A percentile compares a stretch with the other conserved stretches of the same genome.
Evolutionary conservation across 192 early-diverging fungal genomes (phyloP).

Genomic region (Chytriomyces sp.): DNA sequence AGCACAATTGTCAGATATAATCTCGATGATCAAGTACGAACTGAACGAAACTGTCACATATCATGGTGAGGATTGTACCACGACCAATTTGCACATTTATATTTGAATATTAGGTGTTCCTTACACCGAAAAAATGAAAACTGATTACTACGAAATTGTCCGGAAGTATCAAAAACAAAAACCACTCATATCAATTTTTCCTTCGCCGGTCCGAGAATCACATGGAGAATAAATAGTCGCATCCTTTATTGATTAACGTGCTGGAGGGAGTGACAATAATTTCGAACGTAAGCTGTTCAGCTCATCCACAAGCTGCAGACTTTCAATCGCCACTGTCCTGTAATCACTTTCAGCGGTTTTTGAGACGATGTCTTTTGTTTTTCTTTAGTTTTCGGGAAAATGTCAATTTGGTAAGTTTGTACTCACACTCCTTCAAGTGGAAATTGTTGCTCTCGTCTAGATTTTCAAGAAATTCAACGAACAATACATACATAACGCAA

Average conservation of each 20-base stretch:
- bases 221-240: neutral
- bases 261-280: conserved; percentile 46
- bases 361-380: conserved; percentile 49
- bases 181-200: conserved; percentile 1
- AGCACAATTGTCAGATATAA: conserved; percentile 40
- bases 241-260: conserved; percentile 36
- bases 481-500: neutral
- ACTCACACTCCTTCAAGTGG: conserved; percentile 59
- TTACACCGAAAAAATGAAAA: conserved; percentile 60
- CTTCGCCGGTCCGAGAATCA: neutral
- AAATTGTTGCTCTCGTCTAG: conserved; percentile 52
- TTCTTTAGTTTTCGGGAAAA: neutral
- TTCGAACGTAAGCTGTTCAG: conserved; percentile 50
- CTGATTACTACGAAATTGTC: conserved; percentile 53
- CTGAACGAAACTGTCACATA: conserved; percentile 58
- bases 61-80: conserved; percentile 35
- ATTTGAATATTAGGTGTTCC: conserved; percentile 39
- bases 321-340: conserved; percentile 45
- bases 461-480: neutral
- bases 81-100: neutral
- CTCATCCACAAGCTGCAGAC: conserved; percentile 50
- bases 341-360: conserved; percentile 64
- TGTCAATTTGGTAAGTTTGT: neutral
- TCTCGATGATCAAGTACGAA: conserved; percentile 48
- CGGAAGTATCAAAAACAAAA: conserved; percentile 21